A percentile compares a stretch with the other conserved stretches of the same genome.
Evolutionary conservation across 257 asterid species (phyloP).

Genomic region (Capsicum rhomboideum): DNA sequence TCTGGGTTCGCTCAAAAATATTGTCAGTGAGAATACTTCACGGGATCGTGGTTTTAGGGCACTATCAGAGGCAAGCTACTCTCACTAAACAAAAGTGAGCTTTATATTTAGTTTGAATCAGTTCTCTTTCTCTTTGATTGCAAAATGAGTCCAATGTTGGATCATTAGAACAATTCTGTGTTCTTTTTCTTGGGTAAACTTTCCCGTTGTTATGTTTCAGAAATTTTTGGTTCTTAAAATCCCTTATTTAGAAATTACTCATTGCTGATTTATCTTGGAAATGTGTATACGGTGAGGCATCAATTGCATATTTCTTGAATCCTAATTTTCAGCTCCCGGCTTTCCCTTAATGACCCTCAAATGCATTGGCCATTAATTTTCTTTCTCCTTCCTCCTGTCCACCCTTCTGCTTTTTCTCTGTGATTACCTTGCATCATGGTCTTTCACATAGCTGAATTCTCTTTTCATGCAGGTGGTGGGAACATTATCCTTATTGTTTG

Average conservation of each 20-base stretch:
- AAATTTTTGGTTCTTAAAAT: neutral
- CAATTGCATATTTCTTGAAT: neutral
- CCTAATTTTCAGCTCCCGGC: neutral
- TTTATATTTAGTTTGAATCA: slow-evolving; percentile 29
- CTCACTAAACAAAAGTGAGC: slow-evolving; percentile 63
- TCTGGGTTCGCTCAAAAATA: slow-evolving; percentile 80
- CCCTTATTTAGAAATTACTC: neutral
- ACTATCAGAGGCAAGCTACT: slow-evolving; percentile 96
- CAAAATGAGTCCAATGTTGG: neutral
- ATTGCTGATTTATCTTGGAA: neutral
- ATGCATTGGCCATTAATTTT: neutral
- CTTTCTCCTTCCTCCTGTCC: neutral
- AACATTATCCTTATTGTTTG: slow-evolving; percentile 74
- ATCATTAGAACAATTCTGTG: neutral
- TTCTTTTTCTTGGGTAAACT: neutral
- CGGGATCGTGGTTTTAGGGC: slow-evolving; percentile 99
- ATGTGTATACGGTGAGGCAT: neutral
- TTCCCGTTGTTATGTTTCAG: neutral
- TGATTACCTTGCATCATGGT: slow-evolving; percentile 2
- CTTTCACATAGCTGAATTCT: slow-evolving; percentile 6
- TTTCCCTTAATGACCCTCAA: neutral
- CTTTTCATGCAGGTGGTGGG: slow-evolving; percentile 66
- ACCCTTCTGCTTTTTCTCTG: slow-evolving; percentile 8
- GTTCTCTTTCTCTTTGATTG: slow-evolving; percentile 5
- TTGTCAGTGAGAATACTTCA: slow-evolving; percentile 82